Evolutionary conservation across 2,329 filamentous ascomycete genomes (phyloP), one percentile per base, ranked within the genome.

Genomic region (Ophiostoma pallidulum): DNA sequence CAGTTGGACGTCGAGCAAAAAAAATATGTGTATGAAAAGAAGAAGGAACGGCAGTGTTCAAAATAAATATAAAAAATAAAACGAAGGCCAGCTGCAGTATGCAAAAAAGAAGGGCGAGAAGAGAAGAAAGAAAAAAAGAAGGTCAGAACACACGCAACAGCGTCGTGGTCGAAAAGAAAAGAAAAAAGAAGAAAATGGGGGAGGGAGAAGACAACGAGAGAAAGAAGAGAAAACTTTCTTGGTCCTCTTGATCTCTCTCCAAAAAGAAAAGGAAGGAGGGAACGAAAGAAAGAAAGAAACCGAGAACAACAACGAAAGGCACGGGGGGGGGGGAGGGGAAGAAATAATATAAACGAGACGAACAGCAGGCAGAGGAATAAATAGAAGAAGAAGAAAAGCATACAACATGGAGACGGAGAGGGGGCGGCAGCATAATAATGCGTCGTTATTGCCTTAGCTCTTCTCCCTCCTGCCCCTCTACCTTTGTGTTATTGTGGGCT

Each of bases 1-100:
- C 71, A 73, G 72, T 74, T 74, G 71, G 70, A 58, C 61, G 59
- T 26, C 19, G 5, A 22, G 19, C 62, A 61, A 59, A 66, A 62
- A 58, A 60, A 62, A 64, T 32, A 60, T 55, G 61, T 58, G 18
- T 18, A 38, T 37, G 24, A 41, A 36, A n/a, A n/a, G n/a, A n/a
- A n/a, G n/a, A n/a, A n/a, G n/a, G n/a, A n/a, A n/a, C n/a, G n/a
- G n/a, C n/a, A n/a, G n/a, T n/a, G n/a, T n/a, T n/a, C n/a, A 65
- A 62, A 59, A 60, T 62, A 65, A 42, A 63, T 57, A 62, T 58
- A 32, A 31, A 46, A 42, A 32, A 41, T 26, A 24, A 18, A 35
- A 31, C 43, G 62, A 62, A 46, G 45, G 48, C 69, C 69, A 73
- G 71, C 73, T 73, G 70, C 68, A 39, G 20, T 38, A 36, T 36